Evolutionary conservation across 129 eudicot genomes (phyloP).

Genomic region (Silybum marianum): DNA sequence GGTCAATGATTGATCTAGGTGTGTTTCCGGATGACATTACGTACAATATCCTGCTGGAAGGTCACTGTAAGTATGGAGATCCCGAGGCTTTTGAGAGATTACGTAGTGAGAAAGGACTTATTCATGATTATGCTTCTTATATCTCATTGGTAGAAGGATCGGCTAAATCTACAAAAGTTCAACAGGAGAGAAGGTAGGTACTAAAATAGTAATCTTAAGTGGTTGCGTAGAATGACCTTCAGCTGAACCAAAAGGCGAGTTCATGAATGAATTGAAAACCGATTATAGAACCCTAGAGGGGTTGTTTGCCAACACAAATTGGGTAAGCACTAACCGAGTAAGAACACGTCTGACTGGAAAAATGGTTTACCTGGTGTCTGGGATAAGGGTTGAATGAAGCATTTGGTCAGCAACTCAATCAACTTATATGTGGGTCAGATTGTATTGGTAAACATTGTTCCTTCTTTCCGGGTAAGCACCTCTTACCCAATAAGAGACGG

Average conservation of each 20-base stretch:
- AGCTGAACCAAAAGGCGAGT: too few species aligned
- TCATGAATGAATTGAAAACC: too few species aligned
- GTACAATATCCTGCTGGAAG: conserved; percentile 74
- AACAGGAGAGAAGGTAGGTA: conserved; percentile 23
- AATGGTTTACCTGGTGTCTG: not conserved
- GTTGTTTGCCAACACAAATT: not conserved
- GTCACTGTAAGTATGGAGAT: conserved; percentile 56
- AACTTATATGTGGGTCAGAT: not conserved
- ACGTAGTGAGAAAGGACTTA: conserved; percentile 74
- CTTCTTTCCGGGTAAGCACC: not conserved
- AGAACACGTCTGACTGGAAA: too few species aligned
- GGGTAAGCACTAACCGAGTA: not conserved
- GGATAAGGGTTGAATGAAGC: not conserved
- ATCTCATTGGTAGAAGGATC: conserved; percentile 50
- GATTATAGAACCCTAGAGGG: not conserved
- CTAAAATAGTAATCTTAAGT: not conserved
- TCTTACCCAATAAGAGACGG: not conserved
- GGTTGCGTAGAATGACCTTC: too few species aligned
- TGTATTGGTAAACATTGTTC: too few species aligned
- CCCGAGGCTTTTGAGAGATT: conserved; percentile 45
- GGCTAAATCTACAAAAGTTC: conserved; percentile 27
- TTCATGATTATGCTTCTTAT: conserved; percentile 74
- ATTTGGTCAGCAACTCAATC: not conserved
- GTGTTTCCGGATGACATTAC: conserved; percentile 82
- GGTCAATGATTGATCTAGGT: conserved; percentile 78